Evolutionary conservation across 2,329 filamentous ascomycete genomes (phyloP), one percentile per base, ranked within the genome.

Genomic region (Sporothrix sp.): DNA sequence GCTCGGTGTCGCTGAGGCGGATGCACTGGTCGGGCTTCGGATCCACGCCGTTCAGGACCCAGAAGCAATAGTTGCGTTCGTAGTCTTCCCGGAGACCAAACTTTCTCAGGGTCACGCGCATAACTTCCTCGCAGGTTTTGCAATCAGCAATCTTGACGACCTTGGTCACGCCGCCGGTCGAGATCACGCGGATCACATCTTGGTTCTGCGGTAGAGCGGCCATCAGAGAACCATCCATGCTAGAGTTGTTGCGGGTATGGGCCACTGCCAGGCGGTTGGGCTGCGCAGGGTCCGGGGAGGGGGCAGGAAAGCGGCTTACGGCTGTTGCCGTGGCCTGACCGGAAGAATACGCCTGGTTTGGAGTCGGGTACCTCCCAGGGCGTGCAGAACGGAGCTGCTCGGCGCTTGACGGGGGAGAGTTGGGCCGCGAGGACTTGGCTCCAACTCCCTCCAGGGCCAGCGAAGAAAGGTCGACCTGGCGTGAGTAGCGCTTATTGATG

Each of bases 41-140:
- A 43, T 96, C 88, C 35, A 88, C 72, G 46, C 90, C 91, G 58
- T 87, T 84, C 52, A 97, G 74, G 1, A 95, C 84, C 73, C 93
- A 97, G 70, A 98, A 97, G 71, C 90, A 96, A 69, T 95, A 97
- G 62, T 94, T 95, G 60, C 89, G 81, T 64, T 93, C 86, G 61
- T 96, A 89, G 56, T 91, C 87, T 62, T 95, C 89, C 20, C 89
- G 86, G 27, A 95, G 76, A 36, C 83, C 82, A 56, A 95, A 87
- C 65, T 97, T 97, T 58, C 85, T 81, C 39, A 97, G 70, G 0
- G 93, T 95, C 54, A 87, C 85, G 40, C 89, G 78, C 73, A 96
- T 91, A 48, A 97, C 87, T 58, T 97, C 89, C 61, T 96, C 93
- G 54, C 88, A 86, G 5, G 85, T 93, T 62, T 83, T 89, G 74